Conservation (phyloP, 768 basidiomycete genomes). For the Imleria badia region DNA sequence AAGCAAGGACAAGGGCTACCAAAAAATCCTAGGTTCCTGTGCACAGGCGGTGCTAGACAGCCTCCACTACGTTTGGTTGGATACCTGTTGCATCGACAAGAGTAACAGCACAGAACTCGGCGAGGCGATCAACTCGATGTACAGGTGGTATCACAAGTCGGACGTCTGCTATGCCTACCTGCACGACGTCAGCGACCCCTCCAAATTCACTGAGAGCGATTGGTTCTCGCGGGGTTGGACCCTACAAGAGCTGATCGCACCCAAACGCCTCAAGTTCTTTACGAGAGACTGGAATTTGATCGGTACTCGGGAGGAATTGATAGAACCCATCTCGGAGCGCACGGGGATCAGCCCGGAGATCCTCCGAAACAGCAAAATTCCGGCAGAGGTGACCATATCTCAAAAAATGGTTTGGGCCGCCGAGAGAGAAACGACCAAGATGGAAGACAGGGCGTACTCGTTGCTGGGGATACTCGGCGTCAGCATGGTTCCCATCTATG, state of each 20-base stretch:
- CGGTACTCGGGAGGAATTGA: conserved; percentile 15
- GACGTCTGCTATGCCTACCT: conserved; percentile 30
- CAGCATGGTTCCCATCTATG: conserved; percentile 24
- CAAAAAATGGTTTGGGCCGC: conserved; percentile 31
- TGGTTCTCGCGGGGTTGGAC: conserved; percentile 36
- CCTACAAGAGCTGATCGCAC: conserved; percentile 33
- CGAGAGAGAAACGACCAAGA: conserved; percentile 19
- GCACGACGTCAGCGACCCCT: conserved; percentile 20
- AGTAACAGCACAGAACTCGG: conserved; percentile 26
- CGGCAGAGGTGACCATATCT: conserved; percentile 17
- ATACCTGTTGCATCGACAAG: conserved; percentile 36
- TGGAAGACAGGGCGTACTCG: conserved; percentile 33
- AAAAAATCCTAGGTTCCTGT: conserved; percentile 24
- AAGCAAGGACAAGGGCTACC: conserved; percentile 19
- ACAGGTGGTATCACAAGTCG: conserved; percentile 31
- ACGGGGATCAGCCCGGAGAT: conserved; percentile 21
- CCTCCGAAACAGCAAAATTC: conserved; percentile 9
- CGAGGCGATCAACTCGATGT: conserved; percentile 35
- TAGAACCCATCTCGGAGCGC: conserved; percentile 8
- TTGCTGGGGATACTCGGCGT: conserved; percentile 28
- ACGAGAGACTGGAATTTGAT: conserved; percentile 23
- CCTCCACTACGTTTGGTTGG: conserved; percentile 29
- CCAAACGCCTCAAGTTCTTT: conserved; percentile 26
- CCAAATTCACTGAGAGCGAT: conserved; percentile 20
- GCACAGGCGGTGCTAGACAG: conserved; percentile 15